Conservation (phyloP, 1,284 basidiomycete species). For the Rhodofomes roseus region DNA sequence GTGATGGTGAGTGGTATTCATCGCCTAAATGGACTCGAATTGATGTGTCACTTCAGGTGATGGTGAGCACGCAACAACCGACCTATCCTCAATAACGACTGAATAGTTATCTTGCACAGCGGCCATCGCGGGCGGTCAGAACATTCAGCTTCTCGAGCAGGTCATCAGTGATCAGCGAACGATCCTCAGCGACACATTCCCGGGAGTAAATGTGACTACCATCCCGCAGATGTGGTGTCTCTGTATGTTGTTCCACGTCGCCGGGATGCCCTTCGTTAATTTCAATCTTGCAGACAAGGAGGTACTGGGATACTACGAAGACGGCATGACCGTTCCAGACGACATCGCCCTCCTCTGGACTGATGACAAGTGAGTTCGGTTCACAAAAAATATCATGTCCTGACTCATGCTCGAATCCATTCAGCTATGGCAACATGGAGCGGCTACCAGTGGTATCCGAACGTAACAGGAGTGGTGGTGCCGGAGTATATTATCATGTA, state of each 20-base stretch:
- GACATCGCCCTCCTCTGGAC: conserved; percentile 58
- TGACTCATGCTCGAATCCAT: background rate
- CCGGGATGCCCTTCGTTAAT: background rate
- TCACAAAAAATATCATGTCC: background rate
- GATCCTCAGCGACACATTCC: conserved; percentile 57
- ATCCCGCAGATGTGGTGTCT: conserved; percentile 68
- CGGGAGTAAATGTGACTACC: conserved; percentile 41
- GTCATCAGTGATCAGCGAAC: conserved; percentile 59
- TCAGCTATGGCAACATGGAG: conserved; percentile 57
- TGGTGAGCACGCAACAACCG: conserved; percentile 11
- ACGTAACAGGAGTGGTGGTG: conserved; percentile 56
- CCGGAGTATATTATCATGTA: conserved; percentile 69
- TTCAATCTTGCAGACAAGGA: conserved; percentile 45
- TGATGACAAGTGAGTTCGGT: conserved; percentile 50
- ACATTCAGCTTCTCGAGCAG: conserved; percentile 49
- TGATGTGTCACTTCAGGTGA: conserved; percentile 13
- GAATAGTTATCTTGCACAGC: conserved; percentile 29
- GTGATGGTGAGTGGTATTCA: conserved; percentile 42
- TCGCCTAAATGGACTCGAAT: too few relatives aligned
- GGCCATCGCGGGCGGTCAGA: conserved; percentile 44
- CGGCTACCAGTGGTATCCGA: conserved; percentile 50
- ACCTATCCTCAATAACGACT: background rate
- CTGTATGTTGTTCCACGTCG: conserved; percentile 35
- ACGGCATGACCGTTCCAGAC: conserved; percentile 52
- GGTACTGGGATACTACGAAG: conserved; percentile 65